Conservation (phyloP, 2,329 filamentous ascomycete species). For the Lithohypha guttulata region DNA sequence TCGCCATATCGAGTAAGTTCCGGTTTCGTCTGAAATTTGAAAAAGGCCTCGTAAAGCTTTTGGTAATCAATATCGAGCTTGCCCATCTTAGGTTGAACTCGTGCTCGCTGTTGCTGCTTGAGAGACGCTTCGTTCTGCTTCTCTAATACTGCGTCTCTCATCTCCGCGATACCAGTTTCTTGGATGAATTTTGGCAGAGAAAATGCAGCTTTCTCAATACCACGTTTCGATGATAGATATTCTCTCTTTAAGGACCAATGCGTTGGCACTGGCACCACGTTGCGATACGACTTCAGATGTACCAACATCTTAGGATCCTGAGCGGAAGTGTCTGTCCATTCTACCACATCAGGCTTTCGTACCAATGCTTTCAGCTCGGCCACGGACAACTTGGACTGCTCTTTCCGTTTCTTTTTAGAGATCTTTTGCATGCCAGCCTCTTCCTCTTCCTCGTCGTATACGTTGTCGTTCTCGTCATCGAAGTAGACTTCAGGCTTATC, state of each 20-base stretch:
- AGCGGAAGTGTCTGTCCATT: conserved; percentile 93
- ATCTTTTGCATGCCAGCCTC: conserved; percentile 57
- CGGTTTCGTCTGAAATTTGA: conserved; percentile 93
- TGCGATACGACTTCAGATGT: conserved; percentile 88
- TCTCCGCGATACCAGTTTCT: conserved; percentile 93
- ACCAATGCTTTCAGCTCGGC: conserved; percentile 92
- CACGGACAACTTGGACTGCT: conserved; percentile 82
- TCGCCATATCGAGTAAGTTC: conserved; percentile 89
- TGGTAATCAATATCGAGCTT: conserved; percentile 98
- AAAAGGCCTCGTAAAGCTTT: conserved; percentile 96
- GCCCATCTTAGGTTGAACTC: conserved; percentile 91
- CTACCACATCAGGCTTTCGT: conserved; percentile 81
- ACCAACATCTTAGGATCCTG: conserved; percentile 80
- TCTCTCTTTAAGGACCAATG: conserved; percentile 97
- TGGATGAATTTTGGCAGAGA: conserved; percentile 91
- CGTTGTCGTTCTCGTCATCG: conserved; percentile 74
- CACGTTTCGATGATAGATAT: conserved; percentile 91
- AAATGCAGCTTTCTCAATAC: conserved; percentile 91
- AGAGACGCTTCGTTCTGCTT: conserved; percentile 86
- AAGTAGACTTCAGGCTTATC: conserved; percentile 81
- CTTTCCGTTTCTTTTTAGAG: conserved; percentile 91
- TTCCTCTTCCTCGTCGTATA: conserved; percentile 64
- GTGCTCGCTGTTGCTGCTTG: conserved; percentile 90
- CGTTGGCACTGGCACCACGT: conserved; percentile 83
- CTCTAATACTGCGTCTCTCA: conserved; percentile 91